Evolutionary conservation across 2,329 filamentous ascomycete species (phyloP), one percentile per base, ranked within the genome.

Genomic region (Ophiobolus disseminans): DNA sequence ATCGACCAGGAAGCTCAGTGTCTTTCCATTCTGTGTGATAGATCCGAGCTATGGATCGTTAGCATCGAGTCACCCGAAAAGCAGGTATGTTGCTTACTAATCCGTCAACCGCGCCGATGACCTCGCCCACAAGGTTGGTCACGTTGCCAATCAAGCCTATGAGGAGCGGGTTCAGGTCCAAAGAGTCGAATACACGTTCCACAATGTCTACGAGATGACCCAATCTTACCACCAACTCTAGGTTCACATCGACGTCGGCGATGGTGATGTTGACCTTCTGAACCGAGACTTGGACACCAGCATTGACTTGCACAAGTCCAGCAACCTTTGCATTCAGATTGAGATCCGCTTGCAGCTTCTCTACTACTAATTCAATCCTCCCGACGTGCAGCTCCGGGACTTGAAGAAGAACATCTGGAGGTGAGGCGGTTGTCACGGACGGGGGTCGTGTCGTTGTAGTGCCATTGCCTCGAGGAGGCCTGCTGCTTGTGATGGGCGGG

Each of bases 301-400:
- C 79, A 53, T 81, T 81, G 58, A 81, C 67, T 10, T 68, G 68
- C 4, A 86, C 83, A 1, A 86, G 75, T 32, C 76, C 78, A 11
- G 83, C 82, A n/a, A 86, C 76, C 50, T 82, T 78, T 25, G 83
- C 83, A 39, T 82, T 81, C 2, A 86, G 73, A 62, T 85, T 86
- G 60, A 86, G 75, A 50, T 86, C 80, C 2, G 82, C 83, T 49
- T 76, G 73, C 14, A 86, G 70, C 55, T 84, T 78, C 56, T 86
- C 82, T 3, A 86, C 83, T 37, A 80, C 77, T 3, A 86, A 73
- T 68, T 86, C 83, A 49, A 86, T 86, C 40, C 76, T 75, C 30
- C 80, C 80, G 14, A 86, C 83, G 30, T 79, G 80, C 6, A 86
- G 75, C 54, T 83, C 77, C 0, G 83, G 82, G 1, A 86, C 79